Conservation (phyloP, 139 green algal genomes). For the Tetradesmus lagerheimii region DNA sequence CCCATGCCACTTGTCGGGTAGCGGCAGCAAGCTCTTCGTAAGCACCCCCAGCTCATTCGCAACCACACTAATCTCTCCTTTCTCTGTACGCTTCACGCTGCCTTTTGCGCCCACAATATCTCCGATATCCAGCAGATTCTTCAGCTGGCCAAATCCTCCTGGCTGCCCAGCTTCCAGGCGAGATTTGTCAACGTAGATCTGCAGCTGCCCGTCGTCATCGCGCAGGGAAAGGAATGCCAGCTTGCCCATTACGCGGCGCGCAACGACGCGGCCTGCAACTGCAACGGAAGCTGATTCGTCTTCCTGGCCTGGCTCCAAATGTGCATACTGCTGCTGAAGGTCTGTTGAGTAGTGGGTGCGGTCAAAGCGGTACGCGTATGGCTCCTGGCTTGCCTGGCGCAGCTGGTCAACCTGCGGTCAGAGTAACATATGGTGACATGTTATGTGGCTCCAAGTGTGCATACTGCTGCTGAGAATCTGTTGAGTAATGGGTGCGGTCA, state of each 20-base stretch:
- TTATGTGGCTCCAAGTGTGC: conserved; percentile 56
- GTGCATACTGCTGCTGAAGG: conserved; percentile 80
- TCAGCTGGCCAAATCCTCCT: conserved; percentile 80
- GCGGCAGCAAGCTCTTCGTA: conserved; percentile 95
- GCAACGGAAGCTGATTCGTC: conserved; percentile 57
- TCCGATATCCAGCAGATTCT: conserved; percentile 89
- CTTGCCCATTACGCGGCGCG: conserved; percentile 96
- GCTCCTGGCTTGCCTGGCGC: conserved; percentile 75
- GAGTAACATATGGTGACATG: not conserved
- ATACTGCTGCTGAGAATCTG: conserved; percentile 83
- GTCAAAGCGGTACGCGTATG: conserved; percentile 94
- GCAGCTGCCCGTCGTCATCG: conserved; percentile 90
- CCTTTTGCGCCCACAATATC: conserved; percentile 90
- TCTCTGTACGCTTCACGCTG: conserved; percentile 93
- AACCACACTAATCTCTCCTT: conserved; percentile 92
- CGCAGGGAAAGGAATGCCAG: conserved; percentile 93
- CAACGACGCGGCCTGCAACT: conserved; percentile 93
- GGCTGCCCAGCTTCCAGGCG: conserved; percentile 69
- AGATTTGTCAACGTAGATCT: conserved; percentile 91
- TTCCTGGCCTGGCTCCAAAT: conserved; percentile 76
- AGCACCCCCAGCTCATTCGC: conserved; percentile 75
- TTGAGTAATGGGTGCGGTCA: conserved; percentile 85
- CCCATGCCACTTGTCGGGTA: conserved; percentile 99
- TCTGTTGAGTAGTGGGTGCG: conserved; percentile 86
- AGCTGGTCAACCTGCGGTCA: conserved; percentile 74